Percentiles rank a stretch among this genome's conserved stretches.
These are phyloP conservation scores for Phoma sp. DNA, from an alignment of 2,329 filamentous ascomycete genomes.

Conservation along the genomic window DNA sequence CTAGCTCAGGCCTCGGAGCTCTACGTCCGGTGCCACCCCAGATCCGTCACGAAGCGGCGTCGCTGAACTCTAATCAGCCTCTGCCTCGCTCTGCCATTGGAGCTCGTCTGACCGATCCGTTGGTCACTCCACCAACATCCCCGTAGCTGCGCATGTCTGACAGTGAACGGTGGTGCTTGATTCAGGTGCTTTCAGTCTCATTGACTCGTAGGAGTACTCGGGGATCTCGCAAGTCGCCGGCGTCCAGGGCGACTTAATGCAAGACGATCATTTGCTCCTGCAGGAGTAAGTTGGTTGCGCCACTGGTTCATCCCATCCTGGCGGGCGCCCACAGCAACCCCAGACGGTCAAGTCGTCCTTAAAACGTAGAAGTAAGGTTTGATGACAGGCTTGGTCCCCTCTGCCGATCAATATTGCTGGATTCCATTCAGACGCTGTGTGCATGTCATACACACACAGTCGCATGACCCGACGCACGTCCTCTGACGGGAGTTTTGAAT, in stretches of 20 bases:
- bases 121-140: too few species aligned
- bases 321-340: background rate
- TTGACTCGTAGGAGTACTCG: background rate
- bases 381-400: too few species aligned
- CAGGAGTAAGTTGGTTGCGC: background rate
- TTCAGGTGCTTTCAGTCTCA: background rate
- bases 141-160: background rate
- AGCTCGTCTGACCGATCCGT: too few species aligned
- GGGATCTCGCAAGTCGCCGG: background rate
- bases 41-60: constrained; percentile 1
- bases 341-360: background rate
- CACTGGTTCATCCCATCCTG: constrained; percentile 1
- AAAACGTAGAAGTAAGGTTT: too few species aligned
- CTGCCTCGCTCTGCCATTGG: background rate
- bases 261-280: background rate
- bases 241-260: background rate
- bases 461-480: too few species aligned
- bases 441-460: too few species aligned
- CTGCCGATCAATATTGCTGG: background rate
- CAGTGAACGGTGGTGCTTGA: background rate
- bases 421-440: background rate
- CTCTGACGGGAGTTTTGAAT: background rate
- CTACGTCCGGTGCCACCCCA: background rate
- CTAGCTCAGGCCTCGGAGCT: background rate
- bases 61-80: background rate